Evolutionary conservation across 345 rosid genomes (phyloP).

Genomic region (Euclidium syriacum): DNA sequence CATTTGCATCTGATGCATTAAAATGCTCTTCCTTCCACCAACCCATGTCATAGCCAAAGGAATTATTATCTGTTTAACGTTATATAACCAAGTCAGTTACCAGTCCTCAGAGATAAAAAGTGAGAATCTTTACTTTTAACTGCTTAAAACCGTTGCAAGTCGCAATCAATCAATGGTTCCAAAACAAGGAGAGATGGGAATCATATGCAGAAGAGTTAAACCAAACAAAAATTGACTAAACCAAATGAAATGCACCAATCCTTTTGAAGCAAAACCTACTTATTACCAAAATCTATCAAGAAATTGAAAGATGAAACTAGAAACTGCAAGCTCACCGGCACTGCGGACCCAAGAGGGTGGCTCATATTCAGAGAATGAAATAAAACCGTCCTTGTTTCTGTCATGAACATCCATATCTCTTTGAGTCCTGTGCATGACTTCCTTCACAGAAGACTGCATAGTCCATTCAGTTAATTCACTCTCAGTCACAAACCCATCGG

Average conservation of each 20-base stretch:
- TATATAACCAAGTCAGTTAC: slow-evolving; percentile 12
- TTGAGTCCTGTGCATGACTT: slow-evolving; percentile 69
- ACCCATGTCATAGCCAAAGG: slow-evolving; percentile 86
- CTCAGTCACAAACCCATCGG: slow-evolving; percentile 71
- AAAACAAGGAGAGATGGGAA: neutral
- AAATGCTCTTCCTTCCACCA: slow-evolving; percentile 99
- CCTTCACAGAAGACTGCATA: slow-evolving; percentile 62
- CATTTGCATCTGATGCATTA: slow-evolving; percentile 90
- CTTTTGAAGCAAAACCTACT: neutral
- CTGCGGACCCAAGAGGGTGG: slow-evolving; percentile 84
- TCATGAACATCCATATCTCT: slow-evolving; percentile 94
- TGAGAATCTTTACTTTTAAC: neutral
- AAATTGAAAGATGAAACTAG: neutral
- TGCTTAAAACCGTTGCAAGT: neutral
- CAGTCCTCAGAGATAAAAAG: neutral
- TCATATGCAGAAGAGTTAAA: neutral
- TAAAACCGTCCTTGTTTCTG: slow-evolving; percentile 71
- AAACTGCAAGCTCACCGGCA: slow-evolving; percentile 42
- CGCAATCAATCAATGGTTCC: neutral
- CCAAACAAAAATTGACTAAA: neutral
- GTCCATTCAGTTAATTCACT: slow-evolving; percentile 86
- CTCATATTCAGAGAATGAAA: slow-evolving; percentile 80
- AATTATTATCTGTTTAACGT: slow-evolving; percentile 46
- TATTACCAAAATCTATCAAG: neutral
- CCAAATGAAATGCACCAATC: neutral